Evolutionary conservation across 371 early-diverging fungal species (phyloP), one percentile per base, ranked within the genome.

Genomic region (Lichtheimia corymbifera): DNA sequence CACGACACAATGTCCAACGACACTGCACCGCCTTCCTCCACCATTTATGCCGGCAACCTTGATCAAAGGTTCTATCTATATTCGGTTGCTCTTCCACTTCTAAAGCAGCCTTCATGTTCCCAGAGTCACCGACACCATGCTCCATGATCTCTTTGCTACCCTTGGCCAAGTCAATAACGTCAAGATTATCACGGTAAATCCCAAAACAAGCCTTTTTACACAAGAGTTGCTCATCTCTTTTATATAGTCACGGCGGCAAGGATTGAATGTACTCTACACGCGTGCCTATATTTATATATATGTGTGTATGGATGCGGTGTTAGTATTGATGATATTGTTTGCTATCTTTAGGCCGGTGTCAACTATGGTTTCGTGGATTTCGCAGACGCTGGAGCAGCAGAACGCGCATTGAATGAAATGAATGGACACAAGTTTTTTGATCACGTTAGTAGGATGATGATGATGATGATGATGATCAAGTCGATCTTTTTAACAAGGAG

Each of bases 351-450:
- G 66, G 55, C 49, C 27, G 58, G 88, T 40, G 74, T 90, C 57
- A 92, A 90, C 79, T 96, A 93, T 76, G 96, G 93, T 17, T 96
- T 96, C 71, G 88, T 96, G 47, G 95, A 94, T 67, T 93, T 89
- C 80, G 73, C 65, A 49, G 90, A 90, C 52, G 87, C 84, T 64
- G 76, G 74, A 42, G 68, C 80, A 47, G 96, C 96, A 25, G 90
- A 91, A 49, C 64, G 70, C 54, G 95, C 94, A 47, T 72, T 94
- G 28, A 82, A 88, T 63, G 76, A 65, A 27, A 79, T 95, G 74
- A 93, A 93, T 67, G 94, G 94, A 5, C 85, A 86, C 60, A 85
- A 82, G 59, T 72, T 91, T 18, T 84, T 80, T 63, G 81, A 81
- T 47, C 71, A 80, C 66, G 89, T 87, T 70, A 55, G 68, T 5